Evolutionary conservation across 2,329 filamentous ascomycete species (phyloP), one percentile per base, ranked within the genome.

Genomic region (Ceratocystis harringtonii): DNA sequence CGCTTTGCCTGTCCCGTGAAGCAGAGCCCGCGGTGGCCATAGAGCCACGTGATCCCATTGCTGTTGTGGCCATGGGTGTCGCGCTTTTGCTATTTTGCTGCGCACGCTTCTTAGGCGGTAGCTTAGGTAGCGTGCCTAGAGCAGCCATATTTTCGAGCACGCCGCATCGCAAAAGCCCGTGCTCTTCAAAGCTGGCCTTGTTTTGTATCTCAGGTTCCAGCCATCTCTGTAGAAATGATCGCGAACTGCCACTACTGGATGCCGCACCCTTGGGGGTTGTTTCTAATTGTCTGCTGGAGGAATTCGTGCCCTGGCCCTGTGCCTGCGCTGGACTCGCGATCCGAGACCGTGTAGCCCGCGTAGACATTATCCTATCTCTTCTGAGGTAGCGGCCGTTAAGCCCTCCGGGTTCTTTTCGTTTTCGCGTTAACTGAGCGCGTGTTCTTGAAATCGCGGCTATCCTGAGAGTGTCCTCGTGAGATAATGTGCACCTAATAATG

Each of bases 91-190:
- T 45, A 5, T 44, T 57, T 15, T 45, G 28, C 43, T 61, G 48
- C 22, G 62, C 57, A 28, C 62, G 66, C 62, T 65, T 65, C 66
- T 67, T 67, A 19, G 25, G 30, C 3, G 66, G 62, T 25, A 80
- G 80, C 75, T 82, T 84, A 12, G 91, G 91, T 70, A 85, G 79
- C 65, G 85, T 81, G 50, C 91, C 91, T 65, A 96, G 77, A 30
- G 91, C 86, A 64, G 85, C 86, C 91, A 95, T 95, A 71, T 86
- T 86, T 74, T 89, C 86, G 67, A 95, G 78, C 19, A 95, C 88
- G 69, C 89, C 89, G 73, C 85, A 84, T 61, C 87, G 81, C 71
- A 87, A 79, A 70, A 94, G 81, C 57, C 88, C 88, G 66, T 81
- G 84, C 73, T 95, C 90, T 77, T 89, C 84, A 72, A 87, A 95